These are phyloP conservation scores for Aristolochia contorta DNA, from an alignment of 164 flowering plant species.

Conservation along the genomic window DNA sequence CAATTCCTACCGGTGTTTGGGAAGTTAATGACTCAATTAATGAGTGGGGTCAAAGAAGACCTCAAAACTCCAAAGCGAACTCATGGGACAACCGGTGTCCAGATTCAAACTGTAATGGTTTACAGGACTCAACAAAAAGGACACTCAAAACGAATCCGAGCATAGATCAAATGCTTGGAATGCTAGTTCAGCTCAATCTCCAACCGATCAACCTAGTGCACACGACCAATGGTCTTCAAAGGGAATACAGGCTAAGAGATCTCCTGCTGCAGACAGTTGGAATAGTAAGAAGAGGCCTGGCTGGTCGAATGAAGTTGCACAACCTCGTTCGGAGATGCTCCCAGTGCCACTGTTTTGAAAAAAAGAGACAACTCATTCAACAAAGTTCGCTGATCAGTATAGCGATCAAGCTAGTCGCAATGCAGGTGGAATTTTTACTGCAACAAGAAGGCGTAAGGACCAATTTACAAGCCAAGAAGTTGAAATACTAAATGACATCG, in stretches of 20 bases:
- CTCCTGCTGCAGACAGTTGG: background rate
- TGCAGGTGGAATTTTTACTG: constrained; percentile 27
- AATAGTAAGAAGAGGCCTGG: background rate
- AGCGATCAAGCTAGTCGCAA: constrained; percentile 21
- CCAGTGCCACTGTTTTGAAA: constrained; percentile 21
- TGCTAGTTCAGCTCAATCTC: background rate
- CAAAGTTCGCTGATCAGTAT: constrained; percentile 21
- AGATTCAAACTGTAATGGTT: background rate
- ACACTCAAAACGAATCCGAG: background rate
- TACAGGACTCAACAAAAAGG: too few species aligned
- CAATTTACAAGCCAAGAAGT: constrained; percentile 68
- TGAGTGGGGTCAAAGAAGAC: too few species aligned
- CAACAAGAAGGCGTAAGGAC: constrained; percentile 51
- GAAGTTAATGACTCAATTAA: too few species aligned
- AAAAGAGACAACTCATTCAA: constrained; percentile 26
- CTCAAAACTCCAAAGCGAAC: too few species aligned
- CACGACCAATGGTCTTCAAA: too few species aligned
- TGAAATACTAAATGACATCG: constrained; percentile 51
- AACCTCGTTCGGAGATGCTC: constrained; percentile 9
- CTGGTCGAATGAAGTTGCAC: background rate
- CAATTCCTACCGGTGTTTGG: too few species aligned
- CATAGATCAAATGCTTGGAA: background rate
- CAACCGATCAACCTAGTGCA: background rate
- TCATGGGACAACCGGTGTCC: background rate
- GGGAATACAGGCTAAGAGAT: background rate